Conservation (phyloP, 345 rosid species). For the Dimocarpus longan region DNA sequence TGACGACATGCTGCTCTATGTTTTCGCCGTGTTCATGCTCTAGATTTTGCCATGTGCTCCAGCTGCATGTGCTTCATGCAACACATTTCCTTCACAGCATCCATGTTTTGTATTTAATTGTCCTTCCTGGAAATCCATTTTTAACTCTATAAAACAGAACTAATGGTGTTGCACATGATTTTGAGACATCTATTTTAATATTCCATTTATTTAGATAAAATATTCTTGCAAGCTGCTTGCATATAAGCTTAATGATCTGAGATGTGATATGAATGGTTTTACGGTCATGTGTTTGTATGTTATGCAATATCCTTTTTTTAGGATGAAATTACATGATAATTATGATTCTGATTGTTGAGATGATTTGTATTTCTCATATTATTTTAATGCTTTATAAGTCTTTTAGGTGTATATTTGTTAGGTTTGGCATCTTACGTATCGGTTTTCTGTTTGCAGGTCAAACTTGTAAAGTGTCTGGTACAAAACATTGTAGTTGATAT, state of each 20-base stretch:
- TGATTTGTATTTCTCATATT: not conserved
- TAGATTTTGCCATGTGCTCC: no score
- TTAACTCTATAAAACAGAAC: no score
- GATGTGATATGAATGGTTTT: not conserved
- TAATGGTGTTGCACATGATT: not conserved
- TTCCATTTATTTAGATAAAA: not conserved
- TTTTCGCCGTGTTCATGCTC: no score
- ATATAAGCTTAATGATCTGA: not conserved
- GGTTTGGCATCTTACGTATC: conserved; percentile 17
- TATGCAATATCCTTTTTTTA: not conserved
- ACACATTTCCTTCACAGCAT: no score
- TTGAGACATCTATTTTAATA: not conserved
- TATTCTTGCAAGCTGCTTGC: not conserved
- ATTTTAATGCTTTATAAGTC: conserved; percentile 1
- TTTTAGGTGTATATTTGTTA: not conserved
- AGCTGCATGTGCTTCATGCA: no score
- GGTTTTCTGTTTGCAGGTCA: conserved; percentile 61
- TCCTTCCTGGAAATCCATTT: no score
- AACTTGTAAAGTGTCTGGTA: conserved; percentile 83
- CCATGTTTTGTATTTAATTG: no score
- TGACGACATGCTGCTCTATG: no score
- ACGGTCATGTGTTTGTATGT: not conserved
- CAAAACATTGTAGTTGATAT: conserved; percentile 88
- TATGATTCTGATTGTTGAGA: not conserved
- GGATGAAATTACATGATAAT: not conserved